Percentiles rank a stretch among this genome's conserved stretches.
These are phyloP conservation scores for Acacia pycnantha DNA, from an alignment of 331 rosid genomes.

Conservation along the genomic window DNA sequence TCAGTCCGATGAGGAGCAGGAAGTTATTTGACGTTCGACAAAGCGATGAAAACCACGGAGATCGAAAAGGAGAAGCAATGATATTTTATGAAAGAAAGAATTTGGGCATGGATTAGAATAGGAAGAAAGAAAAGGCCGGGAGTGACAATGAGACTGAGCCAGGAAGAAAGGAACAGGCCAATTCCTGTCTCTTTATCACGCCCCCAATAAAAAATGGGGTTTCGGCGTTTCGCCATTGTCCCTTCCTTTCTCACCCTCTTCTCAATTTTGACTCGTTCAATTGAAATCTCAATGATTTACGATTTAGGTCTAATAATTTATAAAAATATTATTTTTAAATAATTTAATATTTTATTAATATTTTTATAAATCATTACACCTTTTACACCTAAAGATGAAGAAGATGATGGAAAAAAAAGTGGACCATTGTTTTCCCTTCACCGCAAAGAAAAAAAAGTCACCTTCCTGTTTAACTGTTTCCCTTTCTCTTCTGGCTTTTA, in stretches of 20 bases:
- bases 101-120: conserved; percentile 14
- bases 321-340: too few relatives aligned
- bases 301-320: too few relatives aligned
- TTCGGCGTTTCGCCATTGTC: too few relatives aligned
- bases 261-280: too few relatives aligned
- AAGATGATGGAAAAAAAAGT: too few relatives aligned
- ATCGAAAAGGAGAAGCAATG: background rate
- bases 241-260: too few relatives aligned
- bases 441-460: background rate
- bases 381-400: too few relatives aligned
- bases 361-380: too few relatives aligned
- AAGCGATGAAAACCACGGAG: background rate
- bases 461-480: background rate
- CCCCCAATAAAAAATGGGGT: background rate
- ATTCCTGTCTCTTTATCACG: background rate
- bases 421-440: too few relatives aligned
- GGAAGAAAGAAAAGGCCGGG: background rate
- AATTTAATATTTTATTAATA: too few relatives aligned
- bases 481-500: background rate
- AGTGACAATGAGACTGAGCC: background rate
- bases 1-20: conserved; percentile 1
- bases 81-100: background rate
- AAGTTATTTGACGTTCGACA: background rate
- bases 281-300: too few relatives aligned
- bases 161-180: background rate